Conservation (phyloP, 805 yeast species). For the Candida orba region DNA sequence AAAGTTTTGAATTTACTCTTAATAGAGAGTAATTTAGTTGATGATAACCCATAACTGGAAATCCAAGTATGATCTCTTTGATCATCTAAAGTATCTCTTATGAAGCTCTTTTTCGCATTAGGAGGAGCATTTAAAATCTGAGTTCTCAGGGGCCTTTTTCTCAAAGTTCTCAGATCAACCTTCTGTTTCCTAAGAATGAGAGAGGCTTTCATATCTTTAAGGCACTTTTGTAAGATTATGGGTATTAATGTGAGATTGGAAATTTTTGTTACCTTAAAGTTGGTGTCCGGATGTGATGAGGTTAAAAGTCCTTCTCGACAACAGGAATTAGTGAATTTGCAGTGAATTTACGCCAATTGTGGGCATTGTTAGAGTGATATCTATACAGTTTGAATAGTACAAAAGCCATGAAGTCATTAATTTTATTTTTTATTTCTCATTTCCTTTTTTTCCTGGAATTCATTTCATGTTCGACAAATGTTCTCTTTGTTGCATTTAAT, state of each 20-base stretch:
- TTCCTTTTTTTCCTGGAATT: slow-evolving; percentile 23
- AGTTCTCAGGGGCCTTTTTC: neutral
- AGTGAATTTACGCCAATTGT: too few species aligned
- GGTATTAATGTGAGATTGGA: too few species aligned
- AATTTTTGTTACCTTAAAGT: too few species aligned
- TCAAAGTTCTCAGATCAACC: neutral
- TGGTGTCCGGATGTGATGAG: slow-evolving; percentile 2
- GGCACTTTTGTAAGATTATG: too few species aligned
- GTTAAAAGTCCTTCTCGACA: too few species aligned
- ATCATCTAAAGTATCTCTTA: neutral
- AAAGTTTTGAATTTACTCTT: neutral
- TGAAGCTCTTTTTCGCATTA: neutral
- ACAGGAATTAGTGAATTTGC: too few species aligned
- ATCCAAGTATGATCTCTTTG: slow-evolving; percentile 3
- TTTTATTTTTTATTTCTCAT: slow-evolving; percentile 1
- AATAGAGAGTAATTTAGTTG: neutral
- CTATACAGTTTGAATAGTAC: too few species aligned
- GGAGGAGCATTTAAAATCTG: neutral
- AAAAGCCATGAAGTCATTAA: neutral
- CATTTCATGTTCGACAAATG: slow-evolving; percentile 17
- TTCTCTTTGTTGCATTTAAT: slow-evolving; percentile 25
- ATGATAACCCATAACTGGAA: neutral
- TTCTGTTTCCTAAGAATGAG: neutral
- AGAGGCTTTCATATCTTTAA: neutral
- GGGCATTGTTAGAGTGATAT: too few species aligned